phyloP scores from a whole-genome alignment of 768 basidiomycete species.

The Naganishia friedmannii region DNA sequence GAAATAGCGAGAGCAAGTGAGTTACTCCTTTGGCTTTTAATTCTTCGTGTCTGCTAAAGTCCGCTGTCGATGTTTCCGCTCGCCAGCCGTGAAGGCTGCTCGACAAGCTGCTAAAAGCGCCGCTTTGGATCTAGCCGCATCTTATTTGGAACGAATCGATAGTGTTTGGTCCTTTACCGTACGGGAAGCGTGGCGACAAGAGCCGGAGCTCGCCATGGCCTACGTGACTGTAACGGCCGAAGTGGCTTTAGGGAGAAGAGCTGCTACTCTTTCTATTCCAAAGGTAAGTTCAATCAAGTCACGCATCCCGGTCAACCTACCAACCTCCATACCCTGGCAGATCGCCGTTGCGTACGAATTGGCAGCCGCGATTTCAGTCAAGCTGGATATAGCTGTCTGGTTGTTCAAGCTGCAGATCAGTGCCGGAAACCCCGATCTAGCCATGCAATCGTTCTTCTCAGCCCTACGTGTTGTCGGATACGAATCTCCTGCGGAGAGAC shows the following conservation, averaged over 20 bases:
- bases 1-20: constrained; percentile 4
- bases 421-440: not conserved
- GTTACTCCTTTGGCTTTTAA: not conserved
- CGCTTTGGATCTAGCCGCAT: constrained; percentile 18
- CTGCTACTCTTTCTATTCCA: constrained; percentile 2
- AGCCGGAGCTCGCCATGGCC: constrained; percentile 13
- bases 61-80: too few species aligned
- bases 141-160: not conserved
- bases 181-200: constrained; percentile 7
- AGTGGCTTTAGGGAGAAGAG: constrained; percentile 16
- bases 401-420: constrained; percentile 11
- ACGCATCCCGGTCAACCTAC: too few species aligned
- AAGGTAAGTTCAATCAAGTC: too few species aligned
- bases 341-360: too few species aligned
- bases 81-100: constrained; percentile 17
- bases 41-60: too few species aligned
- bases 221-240: constrained; percentile 11
- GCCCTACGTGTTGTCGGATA: constrained; percentile 7
- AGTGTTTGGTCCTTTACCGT: constrained; percentile 1
- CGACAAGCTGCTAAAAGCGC: constrained; percentile 17
- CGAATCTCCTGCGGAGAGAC: not conserved
- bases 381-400: constrained; percentile 23
- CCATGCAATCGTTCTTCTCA: constrained; percentile 10
- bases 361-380: too few species aligned
- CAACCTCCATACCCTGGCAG: too few species aligned